Conservation (phyloP, 2,329 filamentous ascomycete genomes). For the Colletotrichum sp. region DNA sequence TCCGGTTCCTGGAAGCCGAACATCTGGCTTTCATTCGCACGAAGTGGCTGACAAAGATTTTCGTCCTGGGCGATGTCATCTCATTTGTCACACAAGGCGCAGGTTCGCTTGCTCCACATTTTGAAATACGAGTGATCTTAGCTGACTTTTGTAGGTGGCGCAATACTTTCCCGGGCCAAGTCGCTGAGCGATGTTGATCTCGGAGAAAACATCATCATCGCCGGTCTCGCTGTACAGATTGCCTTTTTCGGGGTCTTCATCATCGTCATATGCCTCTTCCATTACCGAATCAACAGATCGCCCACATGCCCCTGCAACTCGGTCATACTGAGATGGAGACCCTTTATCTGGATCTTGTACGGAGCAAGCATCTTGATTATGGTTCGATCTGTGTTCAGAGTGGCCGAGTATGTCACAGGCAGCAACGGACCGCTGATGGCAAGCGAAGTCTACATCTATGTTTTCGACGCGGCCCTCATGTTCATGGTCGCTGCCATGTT, state of each 20-base stretch:
- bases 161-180: conserved; percentile 21
- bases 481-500: conserved; percentile 35
- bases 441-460: conserved; percentile 44
- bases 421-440: conserved; percentile 41
- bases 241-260: conserved; percentile 59
- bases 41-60: conserved; percentile 48
- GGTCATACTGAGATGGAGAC: conserved; percentile 26
- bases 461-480: conserved; percentile 48
- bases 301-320: conserved; percentile 19
- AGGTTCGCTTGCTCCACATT: too few species aligned
- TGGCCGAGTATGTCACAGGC: conserved; percentile 50
- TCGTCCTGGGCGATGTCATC: conserved; percentile 44
- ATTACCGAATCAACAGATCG: conserved; percentile 28
- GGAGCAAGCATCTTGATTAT: conserved; percentile 41
- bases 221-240: conserved; percentile 57
- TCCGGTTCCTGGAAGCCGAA: conserved; percentile 27
- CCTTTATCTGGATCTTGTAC: conserved; percentile 33
- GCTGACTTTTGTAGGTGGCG: conserved; percentile 43
- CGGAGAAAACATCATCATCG: conserved; percentile 53
- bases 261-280: conserved; percentile 46
- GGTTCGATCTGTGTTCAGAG: conserved; percentile 47
- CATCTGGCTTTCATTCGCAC: conserved; percentile 14
- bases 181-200: neutral
- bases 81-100: too few species aligned
- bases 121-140: conserved; percentile 16